Conservation (phyloP, 495 filamentous ascomycete genomes). For the Penicillium bialowiezense region DNA sequence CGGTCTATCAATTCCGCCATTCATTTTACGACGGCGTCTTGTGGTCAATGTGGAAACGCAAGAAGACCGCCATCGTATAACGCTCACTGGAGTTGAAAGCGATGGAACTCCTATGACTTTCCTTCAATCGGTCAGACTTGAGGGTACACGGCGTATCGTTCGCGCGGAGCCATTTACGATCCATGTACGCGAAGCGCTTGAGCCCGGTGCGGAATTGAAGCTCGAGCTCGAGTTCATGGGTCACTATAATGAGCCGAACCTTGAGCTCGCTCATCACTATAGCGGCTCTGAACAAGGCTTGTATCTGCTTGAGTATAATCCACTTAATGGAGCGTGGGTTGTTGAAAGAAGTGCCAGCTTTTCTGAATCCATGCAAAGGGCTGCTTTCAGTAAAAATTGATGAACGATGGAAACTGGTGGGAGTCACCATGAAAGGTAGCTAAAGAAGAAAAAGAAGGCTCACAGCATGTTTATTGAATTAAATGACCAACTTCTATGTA, state of each 20-base stretch:
- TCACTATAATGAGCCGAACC: no score
- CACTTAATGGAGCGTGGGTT: not conserved
- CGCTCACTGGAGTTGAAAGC: slow-evolving; percentile 9
- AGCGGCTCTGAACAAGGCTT: not conserved
- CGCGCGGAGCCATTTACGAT: slow-evolving; percentile 9
- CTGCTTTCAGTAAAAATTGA: no score
- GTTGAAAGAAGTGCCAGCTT: no score
- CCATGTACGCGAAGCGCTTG: not conserved
- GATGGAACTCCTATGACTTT: slow-evolving; percentile 11
- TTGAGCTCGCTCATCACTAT: slow-evolving; percentile 5
- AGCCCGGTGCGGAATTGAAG: not conserved
- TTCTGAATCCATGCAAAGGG: no score
- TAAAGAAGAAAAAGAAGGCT: no score
- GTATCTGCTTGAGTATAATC: slow-evolving; percentile 4
- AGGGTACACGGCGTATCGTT: slow-evolving; percentile 7
- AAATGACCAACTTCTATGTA: no score
- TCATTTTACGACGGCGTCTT: no score
- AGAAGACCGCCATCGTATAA: not conserved
- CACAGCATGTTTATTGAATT: no score
- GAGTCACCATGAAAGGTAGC: no score
- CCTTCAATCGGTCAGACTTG: slow-evolving; percentile 11
- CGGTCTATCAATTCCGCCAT: no score
- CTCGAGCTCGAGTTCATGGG: slow-evolving; percentile 4
- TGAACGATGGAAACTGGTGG: no score
- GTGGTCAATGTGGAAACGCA: no score